Evolutionary conservation across 805 yeast species (phyloP), one percentile per base, ranked within the genome.

Genomic region (Candida saitoana): DNA sequence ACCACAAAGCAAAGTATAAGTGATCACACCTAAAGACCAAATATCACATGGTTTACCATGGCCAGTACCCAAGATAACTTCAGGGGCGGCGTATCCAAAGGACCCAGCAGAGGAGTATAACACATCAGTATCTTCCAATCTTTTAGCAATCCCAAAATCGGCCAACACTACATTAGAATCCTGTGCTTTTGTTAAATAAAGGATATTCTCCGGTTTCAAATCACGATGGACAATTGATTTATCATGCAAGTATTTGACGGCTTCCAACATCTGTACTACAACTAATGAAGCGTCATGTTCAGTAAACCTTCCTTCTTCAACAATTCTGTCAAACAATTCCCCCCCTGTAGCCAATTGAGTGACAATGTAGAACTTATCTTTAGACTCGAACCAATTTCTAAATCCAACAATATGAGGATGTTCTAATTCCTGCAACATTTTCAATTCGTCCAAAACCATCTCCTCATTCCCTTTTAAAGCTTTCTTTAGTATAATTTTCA

Each of bases 271-370:
- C 56, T 91, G 96, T 31, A 74, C 71, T 11, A 90, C 69, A 38
- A 89, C 82, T 42, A 70, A 65, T 8, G 86, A 82, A 1, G 97
- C 98, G 59, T 90, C 96, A 47, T 72, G 73, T 60, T 91, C 99
- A 4, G 96, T 87, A 63, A 88, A 91, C 42, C 82, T 75, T 11
- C 97, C 96, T 54, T 81, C 71, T 38, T 79, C 69, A 32, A 89
- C 75, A 48, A 91, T 88, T 41, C 97, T 69, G 48, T 90, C 96
- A 57, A 91, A 91, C 44, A 91, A 67, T 62, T 91, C 99, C 39
- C 99, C 99, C 22, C 99, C 99, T 2, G 89, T 84, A 18, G 97
- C 97, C 56, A 91, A 70, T 61, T 91, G 96, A 2, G 97, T 91
- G 15, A 88, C 96, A 44, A 91, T 84, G 58, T 87, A 91, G 63